Evolutionary conservation across 441 rosid species (phyloP).

Genomic region (Aleurites moluccanus): DNA sequence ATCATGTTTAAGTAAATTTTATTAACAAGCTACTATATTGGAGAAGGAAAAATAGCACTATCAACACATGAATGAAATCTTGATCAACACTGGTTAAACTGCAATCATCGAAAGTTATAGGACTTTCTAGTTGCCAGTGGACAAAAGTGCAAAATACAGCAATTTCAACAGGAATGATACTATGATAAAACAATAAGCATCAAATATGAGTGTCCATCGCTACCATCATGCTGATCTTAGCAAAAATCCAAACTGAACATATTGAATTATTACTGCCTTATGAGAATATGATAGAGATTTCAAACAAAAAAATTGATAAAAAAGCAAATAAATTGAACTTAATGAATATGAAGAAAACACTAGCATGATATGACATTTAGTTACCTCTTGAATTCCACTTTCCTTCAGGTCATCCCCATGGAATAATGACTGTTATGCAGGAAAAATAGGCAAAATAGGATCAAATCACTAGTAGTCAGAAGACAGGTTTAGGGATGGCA

Average conservation of each 20-base stretch:
- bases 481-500: too few relatives aligned
- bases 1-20: not conserved
- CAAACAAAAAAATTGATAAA: not conserved
- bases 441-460: constrained; percentile 31
- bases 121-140: not conserved
- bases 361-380: constrained; percentile 16
- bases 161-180: not conserved
- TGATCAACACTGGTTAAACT: not conserved
- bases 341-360: not conserved
- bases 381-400: constrained; percentile 87
- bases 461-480: not conserved
- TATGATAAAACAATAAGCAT: not conserved
- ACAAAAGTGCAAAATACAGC: not conserved
- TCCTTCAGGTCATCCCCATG: constrained; percentile 81
- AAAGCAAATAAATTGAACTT: not conserved
- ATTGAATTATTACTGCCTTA: not conserved
- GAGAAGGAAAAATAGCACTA: not conserved
- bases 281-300: not conserved
- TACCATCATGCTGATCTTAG: not conserved
- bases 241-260: not conserved
- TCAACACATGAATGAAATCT: not conserved
- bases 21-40: not conserved
- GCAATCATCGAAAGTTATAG: not conserved
- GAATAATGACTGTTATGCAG: constrained; percentile 63
- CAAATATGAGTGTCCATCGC: not conserved